Evolutionary conservation across 441 rosid genomes (phyloP).

Genomic region (Corymbia citriodora): DNA sequence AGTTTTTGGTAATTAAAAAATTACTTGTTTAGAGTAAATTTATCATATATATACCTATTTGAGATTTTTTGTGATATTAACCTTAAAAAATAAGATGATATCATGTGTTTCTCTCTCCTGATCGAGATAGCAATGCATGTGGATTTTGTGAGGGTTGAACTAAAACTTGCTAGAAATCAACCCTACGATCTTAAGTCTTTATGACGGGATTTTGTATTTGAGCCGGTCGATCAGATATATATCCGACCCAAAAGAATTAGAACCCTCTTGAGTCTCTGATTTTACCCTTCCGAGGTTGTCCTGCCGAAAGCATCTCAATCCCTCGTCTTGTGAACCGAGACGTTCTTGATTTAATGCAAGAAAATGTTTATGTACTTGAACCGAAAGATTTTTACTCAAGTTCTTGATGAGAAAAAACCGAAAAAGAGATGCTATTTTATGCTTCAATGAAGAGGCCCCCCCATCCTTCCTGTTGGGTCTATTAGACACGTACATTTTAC

Average conservation of each 20-base stretch:
- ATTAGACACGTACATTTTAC: neutral
- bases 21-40: no score
- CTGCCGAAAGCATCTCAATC: neutral
- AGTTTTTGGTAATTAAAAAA: no score
- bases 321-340: neutral
- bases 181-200: neutral
- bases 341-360: neutral
- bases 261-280: neutral
- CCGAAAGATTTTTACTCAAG: neutral
- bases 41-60: no score
- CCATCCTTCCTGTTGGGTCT: neutral
- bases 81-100: no score
- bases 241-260: neutral
- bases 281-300: neutral
- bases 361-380: neutral
- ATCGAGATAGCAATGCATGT: neutral
- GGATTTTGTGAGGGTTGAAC: neutral
- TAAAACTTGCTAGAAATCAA: neutral
- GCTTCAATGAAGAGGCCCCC: neutral
- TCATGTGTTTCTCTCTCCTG: constrained; percentile 1
- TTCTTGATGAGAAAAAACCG: neutral
- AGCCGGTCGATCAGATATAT: neutral
- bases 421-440: neutral
- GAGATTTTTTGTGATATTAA: no score
- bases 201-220: neutral